These are phyloP conservation scores for Geotrichum klebahnii DNA, from an alignment of 1,139 yeast genomes.

Conservation along the genomic window DNA sequence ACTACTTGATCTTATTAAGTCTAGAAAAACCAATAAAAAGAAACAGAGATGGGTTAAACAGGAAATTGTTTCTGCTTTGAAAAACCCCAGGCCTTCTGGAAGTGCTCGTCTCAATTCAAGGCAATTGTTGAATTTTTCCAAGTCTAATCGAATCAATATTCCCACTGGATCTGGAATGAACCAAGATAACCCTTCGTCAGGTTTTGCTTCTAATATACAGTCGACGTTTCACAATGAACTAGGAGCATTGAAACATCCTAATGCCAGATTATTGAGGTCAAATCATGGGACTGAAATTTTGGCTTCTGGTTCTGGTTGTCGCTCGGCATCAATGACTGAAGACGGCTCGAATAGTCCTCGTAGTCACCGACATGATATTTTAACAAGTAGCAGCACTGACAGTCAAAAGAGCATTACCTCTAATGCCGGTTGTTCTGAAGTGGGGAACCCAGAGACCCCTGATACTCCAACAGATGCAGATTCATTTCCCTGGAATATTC, in stretches of 20 bases:
- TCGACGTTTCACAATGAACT: too few relatives aligned
- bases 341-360: too few relatives aligned
- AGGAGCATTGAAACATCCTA: too few relatives aligned
- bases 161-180: not conserved
- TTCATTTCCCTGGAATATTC: not conserved
- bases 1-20: conserved; percentile 8
- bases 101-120: not conserved
- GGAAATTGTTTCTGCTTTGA: not conserved
- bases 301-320: too few relatives aligned
- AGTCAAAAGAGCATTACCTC: not conserved
- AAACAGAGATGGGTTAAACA: conserved; percentile 4
- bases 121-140: not conserved
- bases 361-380: not conserved
- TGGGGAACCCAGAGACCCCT: not conserved
- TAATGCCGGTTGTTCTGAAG: not conserved
- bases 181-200: not conserved
- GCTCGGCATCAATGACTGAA: too few relatives aligned
- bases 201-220: too few relatives aligned
- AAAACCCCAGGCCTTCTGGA: not conserved
- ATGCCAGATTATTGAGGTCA: too few relatives aligned
- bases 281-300: not conserved
- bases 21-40: conserved; percentile 3
- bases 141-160: not conserved
- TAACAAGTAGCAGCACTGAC: not conserved
- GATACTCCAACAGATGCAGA: not conserved